Conservation (phyloP, 331 rosid genomes). For the Pyracantha coccinea region DNA sequence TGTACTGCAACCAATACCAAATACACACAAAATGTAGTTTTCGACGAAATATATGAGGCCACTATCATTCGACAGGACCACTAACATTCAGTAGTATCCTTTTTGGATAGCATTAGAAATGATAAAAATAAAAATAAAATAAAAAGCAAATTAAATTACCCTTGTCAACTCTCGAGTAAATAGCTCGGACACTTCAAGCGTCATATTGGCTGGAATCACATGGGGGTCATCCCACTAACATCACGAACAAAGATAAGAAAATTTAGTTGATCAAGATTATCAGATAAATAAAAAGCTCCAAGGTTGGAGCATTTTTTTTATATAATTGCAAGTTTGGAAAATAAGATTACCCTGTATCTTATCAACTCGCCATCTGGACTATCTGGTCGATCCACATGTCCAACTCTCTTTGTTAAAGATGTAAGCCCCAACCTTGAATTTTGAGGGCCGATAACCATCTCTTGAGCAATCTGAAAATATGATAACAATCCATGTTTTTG, state of each 20-base stretch:
- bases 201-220: conserved; percentile 79
- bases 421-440: conserved; percentile 74
- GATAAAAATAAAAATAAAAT: conserved; percentile 7
- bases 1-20: conserved; percentile 59
- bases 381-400: conserved; percentile 68
- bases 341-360: conserved; percentile 69
- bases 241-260: conserved; percentile 8
- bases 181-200: conserved; percentile 83
- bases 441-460: conserved; percentile 98
- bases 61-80: background rate
- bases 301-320: background rate
- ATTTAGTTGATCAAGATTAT: background rate
- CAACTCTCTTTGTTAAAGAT: conserved; percentile 65
- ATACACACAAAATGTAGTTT: background rate
- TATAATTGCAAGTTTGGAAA: conserved; percentile 5
- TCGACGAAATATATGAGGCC: background rate
- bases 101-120: background rate
- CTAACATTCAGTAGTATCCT: background rate
- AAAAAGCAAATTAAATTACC: conserved; percentile 40
- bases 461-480: conserved; percentile 70
- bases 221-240: conserved; percentile 92
- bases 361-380: conserved; percentile 81
- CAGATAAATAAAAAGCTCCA: background rate
- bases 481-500: background rate
- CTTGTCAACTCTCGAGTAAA: conserved; percentile 90